These are phyloP conservation scores for Chenopodium quinoa DNA, from an alignment of 148 eudicot species.

Conservation along the genomic window DNA sequence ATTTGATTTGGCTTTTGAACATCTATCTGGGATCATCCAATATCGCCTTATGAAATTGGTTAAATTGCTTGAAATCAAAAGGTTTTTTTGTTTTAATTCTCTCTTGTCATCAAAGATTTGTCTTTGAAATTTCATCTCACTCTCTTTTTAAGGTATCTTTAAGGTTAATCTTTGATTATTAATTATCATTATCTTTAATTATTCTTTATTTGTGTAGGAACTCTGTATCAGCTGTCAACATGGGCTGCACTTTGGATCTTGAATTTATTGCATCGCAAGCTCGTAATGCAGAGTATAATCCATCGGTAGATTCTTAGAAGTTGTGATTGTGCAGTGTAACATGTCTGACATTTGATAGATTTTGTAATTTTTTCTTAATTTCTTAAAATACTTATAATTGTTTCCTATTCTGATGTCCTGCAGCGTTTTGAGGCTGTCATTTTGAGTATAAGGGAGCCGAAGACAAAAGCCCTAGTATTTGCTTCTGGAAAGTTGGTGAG, in stretches of 20 bases:
- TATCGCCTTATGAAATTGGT: too few relatives aligned
- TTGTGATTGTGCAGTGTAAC: not conserved
- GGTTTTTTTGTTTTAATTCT: too few relatives aligned
- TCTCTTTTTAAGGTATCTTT: not conserved
- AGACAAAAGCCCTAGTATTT: conserved; percentile 76
- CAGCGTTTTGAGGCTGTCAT: conserved; percentile 91
- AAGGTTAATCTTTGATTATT: not conserved
- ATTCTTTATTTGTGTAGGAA: conserved; percentile 25
- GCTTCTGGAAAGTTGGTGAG: conserved; percentile 87
- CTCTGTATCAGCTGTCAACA: conserved; percentile 71
- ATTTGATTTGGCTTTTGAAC: conserved; percentile 8
- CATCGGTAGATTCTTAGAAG: conserved; percentile 43
- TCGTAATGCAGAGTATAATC: conserved; percentile 79
- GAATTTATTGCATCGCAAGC: conserved; percentile 74
- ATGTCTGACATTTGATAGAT: not conserved
- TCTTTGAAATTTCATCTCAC: not conserved
- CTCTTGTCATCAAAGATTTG: too few relatives aligned
- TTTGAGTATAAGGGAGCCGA: conserved; percentile 84
- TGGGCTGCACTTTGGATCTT: conserved; percentile 76
- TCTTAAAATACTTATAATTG: not conserved
- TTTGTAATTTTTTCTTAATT: not conserved
- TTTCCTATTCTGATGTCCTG: not conserved
- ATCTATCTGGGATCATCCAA: conserved; percentile 64
- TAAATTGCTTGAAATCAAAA: too few relatives aligned
- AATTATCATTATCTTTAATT: too few relatives aligned